Conservation (phyloP, 768 basidiomycete genomes). For the Lentinula guzmanii region DNA sequence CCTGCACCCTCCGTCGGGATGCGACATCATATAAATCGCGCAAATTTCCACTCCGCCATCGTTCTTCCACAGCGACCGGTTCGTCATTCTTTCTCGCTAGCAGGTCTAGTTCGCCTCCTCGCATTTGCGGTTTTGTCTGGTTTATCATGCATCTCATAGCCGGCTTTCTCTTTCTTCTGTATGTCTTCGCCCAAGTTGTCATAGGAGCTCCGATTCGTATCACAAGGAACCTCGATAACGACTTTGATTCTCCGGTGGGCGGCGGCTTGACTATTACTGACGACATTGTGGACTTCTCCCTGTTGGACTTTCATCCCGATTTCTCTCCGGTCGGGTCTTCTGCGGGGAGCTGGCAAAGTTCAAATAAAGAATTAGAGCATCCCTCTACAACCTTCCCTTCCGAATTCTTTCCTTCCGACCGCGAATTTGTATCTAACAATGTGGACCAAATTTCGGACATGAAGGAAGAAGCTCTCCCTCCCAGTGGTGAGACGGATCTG, state of each 20-base stretch:
- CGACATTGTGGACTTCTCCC: neutral
- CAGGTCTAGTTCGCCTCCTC: constrained; percentile 1
- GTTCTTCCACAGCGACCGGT: neutral
- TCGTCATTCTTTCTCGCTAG: neutral
- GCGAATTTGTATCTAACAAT: neutral
- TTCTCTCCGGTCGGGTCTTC: neutral
- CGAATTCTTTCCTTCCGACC: neutral
- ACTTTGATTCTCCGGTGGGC: neutral
- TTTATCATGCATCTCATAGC: neutral
- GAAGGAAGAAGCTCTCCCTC: neutral
- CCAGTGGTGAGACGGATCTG: neutral
- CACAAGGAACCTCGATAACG: neutral
- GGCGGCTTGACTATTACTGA: neutral
- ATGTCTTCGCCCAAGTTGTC: neutral
- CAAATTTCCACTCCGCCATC: neutral
- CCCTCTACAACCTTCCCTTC: neutral
- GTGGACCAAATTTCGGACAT: neutral
- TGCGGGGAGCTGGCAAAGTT: neutral
- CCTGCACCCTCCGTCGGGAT: neutral
- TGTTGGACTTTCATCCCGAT: neutral
- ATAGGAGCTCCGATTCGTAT: neutral
- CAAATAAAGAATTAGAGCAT: neutral
- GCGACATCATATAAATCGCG: neutral
- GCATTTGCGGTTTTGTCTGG: neutral
- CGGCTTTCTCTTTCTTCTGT: neutral